phyloP scores from a whole-genome alignment of 495 filamentous ascomycete genomes.

The Penicillium robsamsonii region DNA sequence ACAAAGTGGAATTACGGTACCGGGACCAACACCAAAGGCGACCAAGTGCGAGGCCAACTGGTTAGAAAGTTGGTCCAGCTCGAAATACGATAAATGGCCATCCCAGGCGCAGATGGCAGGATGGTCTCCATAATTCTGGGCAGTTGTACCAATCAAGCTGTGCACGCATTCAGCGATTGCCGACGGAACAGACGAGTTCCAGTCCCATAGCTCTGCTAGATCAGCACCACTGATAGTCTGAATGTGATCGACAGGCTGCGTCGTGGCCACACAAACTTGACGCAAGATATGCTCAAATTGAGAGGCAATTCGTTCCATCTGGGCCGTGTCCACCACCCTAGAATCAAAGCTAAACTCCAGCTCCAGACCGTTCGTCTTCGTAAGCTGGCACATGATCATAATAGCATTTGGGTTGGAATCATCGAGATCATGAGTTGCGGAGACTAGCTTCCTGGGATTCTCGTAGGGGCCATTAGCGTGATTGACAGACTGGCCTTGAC shows the following conservation, averaged over 20 bases:
- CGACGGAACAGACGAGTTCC: neutral
- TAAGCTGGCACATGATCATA: neutral
- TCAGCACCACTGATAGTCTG: neutral
- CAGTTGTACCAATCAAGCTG: neutral
- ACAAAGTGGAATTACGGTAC: neutral
- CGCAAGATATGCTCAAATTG: neutral
- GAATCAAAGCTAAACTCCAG: neutral
- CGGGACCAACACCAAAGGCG: neutral
- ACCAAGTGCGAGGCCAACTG: neutral
- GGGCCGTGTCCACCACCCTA: neutral
- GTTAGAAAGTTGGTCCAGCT: neutral
- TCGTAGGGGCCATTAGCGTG: neutral
- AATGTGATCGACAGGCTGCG: neutral
- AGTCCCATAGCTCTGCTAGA: neutral
- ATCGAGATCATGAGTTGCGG: neutral
- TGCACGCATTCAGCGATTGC: neutral
- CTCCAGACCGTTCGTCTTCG: neutral
- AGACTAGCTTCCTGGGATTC: neutral
- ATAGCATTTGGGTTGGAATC: neutral
- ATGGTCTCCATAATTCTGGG: neutral
- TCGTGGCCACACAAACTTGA: neutral
- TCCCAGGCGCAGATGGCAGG: neutral
- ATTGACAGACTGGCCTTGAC: neutral
- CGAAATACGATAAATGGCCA: neutral
- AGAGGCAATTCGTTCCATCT: neutral